These are phyloP conservation scores for Sporobolomyces pararoseus DNA, from an alignment of 768 basidiomycete species.

Conservation along the genomic window DNA sequence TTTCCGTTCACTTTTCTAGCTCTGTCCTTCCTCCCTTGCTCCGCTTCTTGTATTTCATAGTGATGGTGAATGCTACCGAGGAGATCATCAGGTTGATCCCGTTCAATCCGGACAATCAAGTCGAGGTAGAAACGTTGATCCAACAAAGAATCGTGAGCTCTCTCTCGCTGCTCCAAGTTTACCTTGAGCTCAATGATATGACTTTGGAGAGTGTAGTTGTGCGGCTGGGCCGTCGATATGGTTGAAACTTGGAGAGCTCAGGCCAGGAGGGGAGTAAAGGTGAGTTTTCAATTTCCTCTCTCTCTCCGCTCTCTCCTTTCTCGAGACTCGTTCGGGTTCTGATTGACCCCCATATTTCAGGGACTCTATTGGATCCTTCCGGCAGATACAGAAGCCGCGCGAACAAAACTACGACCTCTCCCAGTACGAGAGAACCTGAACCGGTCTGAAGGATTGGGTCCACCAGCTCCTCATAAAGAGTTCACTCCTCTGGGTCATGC, in stretches of 20 bases:
- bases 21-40: too few species aligned
- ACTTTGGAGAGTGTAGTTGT: conserved; percentile 4
- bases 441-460: not conserved
- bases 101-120: conserved; percentile 16
- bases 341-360: not conserved
- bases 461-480: conserved; percentile 10
- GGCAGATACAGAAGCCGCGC: not conserved
- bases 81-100: conserved; percentile 2
- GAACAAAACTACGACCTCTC: not conserved
- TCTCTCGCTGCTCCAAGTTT: not conserved
- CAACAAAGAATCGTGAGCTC: conserved; percentile 19
- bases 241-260: conserved; percentile 21
- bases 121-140: conserved; percentile 11
- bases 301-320: not conserved
- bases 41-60: too few species aligned
- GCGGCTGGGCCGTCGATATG: conserved; percentile 19
- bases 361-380: conserved; percentile 35
- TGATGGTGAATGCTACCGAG: too few species aligned
- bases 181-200: not conserved
- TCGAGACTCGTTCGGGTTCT: too few species aligned
- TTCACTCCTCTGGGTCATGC: conserved; percentile 33
- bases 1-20: too few species aligned
- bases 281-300: not conserved
- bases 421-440: conserved; percentile 6
- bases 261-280: not conserved